Percentiles rank a stretch among this genome's conserved stretches.
Conservation (phyloP, 2,329 filamentous ascomycete species). For the Fusarium heterosporum region DNA sequence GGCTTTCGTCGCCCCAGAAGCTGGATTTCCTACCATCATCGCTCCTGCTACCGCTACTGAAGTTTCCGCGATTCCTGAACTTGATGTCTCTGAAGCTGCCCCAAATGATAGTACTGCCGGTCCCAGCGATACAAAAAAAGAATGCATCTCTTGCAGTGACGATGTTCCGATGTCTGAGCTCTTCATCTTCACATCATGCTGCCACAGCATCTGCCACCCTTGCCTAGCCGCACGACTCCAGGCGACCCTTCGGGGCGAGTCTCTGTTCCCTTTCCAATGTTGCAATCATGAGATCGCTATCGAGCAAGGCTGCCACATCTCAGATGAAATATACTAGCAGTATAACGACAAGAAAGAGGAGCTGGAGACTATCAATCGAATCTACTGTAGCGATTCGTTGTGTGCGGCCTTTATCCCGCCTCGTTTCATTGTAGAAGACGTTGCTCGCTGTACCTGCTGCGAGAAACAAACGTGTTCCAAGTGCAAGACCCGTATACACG, state of each 20-base stretch:
- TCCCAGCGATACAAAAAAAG: neutral
- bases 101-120: too few relatives aligned
- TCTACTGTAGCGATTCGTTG: slow-evolving; percentile 59
- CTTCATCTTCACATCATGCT: slow-evolving; percentile 46
- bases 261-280: slow-evolving; percentile 66
- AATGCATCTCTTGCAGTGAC: neutral
- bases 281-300: slow-evolving; percentile 58
- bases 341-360: slow-evolving; percentile 62
- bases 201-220: slow-evolving; percentile 62
- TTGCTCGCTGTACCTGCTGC: slow-evolving; percentile 59
- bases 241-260: slow-evolving; percentile 58
- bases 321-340: slow-evolving; percentile 46
- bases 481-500: slow-evolving; percentile 63
- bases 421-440: slow-evolving; percentile 46
- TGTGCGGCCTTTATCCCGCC: slow-evolving; percentile 63
- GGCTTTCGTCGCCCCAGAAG: too few relatives aligned
- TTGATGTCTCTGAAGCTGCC: too few relatives aligned
- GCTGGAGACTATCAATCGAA: slow-evolving; percentile 58
- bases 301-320: slow-evolving; percentile 48
- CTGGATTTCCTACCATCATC: neutral
- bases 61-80: too few relatives aligned
- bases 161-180: rapidly evolving
- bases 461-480: slow-evolving; percentile 57
- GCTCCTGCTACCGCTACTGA: too few relatives aligned
- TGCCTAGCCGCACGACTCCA: slow-evolving; percentile 60